Conservation (phyloP, 805 yeast genomes). For the Pichia heedii region DNA sequence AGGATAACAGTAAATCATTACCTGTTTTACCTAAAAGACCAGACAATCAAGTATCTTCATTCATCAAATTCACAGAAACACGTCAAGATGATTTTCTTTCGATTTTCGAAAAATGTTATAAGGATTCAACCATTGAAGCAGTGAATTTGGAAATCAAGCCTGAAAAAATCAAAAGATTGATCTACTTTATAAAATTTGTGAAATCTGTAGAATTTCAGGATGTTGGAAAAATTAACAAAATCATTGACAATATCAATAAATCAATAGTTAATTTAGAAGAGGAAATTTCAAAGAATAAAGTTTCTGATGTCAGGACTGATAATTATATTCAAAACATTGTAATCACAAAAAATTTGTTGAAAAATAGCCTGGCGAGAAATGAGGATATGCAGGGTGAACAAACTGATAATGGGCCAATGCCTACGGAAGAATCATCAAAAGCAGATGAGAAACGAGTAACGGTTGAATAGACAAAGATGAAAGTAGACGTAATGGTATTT, state of each 20-base stretch:
- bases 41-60: slow-evolving; percentile 32
- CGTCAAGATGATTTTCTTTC: slow-evolving; percentile 36
- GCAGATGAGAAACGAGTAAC: too few relatives aligned
- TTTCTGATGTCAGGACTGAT: too few relatives aligned
- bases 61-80: slow-evolving; percentile 34
- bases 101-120: slow-evolving; percentile 32
- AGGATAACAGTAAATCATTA: not conserved
- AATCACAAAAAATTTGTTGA: too few relatives aligned
- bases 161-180: slow-evolving; percentile 34
- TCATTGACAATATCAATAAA: not conserved
- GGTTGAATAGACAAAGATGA: too few relatives aligned
- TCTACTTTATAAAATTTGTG: slow-evolving; percentile 48
- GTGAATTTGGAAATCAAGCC: slow-evolving; percentile 4
- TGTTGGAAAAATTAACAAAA: not conserved
- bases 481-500: too few relatives aligned
- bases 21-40: not conserved
- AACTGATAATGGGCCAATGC: too few relatives aligned
- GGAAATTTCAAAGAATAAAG: too few relatives aligned
- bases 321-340: too few relatives aligned
- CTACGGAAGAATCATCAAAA: too few relatives aligned
- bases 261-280: too few relatives aligned
- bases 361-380: too few relatives aligned
- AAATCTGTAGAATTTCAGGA: slow-evolving; percentile 18
- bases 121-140: slow-evolving; percentile 1
- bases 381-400: too few relatives aligned